Percentiles rank a stretch among this genome's conserved stretches.
These are phyloP conservation scores for Naganishia antarctica DNA, from an alignment of 768 basidiomycete species.

Conservation along the genomic window DNA sequence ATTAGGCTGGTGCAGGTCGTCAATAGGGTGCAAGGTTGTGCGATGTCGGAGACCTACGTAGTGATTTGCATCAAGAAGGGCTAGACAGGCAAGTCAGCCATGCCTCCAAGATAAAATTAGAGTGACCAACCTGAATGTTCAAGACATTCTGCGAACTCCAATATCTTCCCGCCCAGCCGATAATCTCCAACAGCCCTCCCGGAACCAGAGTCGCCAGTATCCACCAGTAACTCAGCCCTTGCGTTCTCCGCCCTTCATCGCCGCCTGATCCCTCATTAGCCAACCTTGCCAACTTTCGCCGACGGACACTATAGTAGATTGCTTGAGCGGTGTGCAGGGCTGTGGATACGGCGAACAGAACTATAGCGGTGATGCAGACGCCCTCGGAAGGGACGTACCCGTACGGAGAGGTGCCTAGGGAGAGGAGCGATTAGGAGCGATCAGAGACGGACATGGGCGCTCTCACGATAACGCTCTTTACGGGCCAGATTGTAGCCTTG, in stretches of 20 bases:
- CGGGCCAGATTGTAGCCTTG: neutral
- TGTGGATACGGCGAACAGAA: constrained; percentile 41
- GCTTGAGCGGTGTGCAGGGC: constrained; percentile 35
- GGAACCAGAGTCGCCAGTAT: constrained; percentile 42
- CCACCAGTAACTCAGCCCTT: constrained; percentile 43
- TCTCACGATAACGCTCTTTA: neutral
- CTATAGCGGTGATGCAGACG: constrained; percentile 39
- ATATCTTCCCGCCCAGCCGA: constrained; percentile 43
- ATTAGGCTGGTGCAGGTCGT: constrained; percentile 34
- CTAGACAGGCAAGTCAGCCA: constrained; percentile 24
- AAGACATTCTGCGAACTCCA: constrained; percentile 40
- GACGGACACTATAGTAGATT: constrained; percentile 38
- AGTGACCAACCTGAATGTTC: constrained; percentile 8
- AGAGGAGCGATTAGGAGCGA: neutral
- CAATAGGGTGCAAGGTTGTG: too few species aligned
- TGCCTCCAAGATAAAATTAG: neutral
- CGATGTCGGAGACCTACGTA: constrained; percentile 33
- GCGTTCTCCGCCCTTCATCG: constrained; percentile 31
- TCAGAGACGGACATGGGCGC: neutral
- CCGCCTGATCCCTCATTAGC: constrained; percentile 33
- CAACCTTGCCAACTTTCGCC: constrained; percentile 32
- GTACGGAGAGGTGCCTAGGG: constrained; percentile 28
- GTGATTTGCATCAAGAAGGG: constrained; percentile 45
- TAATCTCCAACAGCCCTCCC: constrained; percentile 38
- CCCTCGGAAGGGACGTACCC: constrained; percentile 39